Conservation (phyloP, 257 asterid genomes). For the Asclepias syriaca region DNA sequence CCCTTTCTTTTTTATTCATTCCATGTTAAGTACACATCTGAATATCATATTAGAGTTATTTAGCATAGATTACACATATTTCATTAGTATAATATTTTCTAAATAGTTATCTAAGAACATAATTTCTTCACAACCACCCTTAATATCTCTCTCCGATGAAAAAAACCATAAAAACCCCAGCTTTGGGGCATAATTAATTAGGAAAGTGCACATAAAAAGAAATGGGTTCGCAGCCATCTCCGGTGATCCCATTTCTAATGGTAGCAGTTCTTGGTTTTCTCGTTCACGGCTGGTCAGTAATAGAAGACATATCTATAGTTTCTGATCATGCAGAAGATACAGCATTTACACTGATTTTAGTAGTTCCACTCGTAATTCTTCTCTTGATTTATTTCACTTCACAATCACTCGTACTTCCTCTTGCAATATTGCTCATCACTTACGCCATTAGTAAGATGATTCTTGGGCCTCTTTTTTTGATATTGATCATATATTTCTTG, state of each 20-base stretch:
- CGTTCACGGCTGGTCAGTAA: conserved; percentile 43
- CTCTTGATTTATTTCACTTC: conserved; percentile 35
- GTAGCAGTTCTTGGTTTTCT: conserved; percentile 51
- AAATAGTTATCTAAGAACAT: too few relatives aligned
- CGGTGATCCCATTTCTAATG: conserved; percentile 46
- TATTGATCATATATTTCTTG: conserved; percentile 35
- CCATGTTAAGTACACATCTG: too few relatives aligned
- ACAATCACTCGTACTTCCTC: conserved; percentile 41
- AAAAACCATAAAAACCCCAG: background rate
- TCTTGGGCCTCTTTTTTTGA: conserved; percentile 53
- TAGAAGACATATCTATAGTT: conserved; percentile 30
- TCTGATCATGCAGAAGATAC: conserved; percentile 36
- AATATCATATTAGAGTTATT: too few relatives aligned
- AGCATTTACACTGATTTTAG: conserved; percentile 34
- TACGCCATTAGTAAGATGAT: conserved; percentile 54
- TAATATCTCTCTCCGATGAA: too few relatives aligned
- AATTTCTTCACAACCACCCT: conserved; percentile 24
- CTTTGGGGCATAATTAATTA: background rate
- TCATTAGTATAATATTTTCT: too few relatives aligned
- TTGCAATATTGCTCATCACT: conserved; percentile 36
- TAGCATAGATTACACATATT: too few relatives aligned
- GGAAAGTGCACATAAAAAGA: too few relatives aligned
- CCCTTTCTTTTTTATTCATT: background rate
- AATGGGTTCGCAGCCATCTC: conserved; percentile 44
- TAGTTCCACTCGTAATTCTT: conserved; percentile 39